phyloP scores from a whole-genome alignment of 306 rosid species.

The Medicago arabica region DNA sequence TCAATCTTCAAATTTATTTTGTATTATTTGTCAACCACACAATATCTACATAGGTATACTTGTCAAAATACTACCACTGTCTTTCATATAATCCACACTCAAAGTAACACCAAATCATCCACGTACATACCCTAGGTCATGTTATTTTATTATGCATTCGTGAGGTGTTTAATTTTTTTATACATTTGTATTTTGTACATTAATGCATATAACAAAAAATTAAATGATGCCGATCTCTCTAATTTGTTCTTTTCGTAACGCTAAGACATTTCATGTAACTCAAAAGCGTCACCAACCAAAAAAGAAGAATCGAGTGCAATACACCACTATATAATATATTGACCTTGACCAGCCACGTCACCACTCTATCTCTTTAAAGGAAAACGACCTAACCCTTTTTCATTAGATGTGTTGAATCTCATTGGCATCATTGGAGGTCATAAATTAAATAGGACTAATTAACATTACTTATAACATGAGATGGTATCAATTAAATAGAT shows the following conservation, averaged over 20 bases:
- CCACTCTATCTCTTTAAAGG: slow-evolving; percentile 33
- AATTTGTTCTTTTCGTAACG: slow-evolving; percentile 36
- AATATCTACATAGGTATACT: slow-evolving; percentile 6
- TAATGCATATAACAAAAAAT: slow-evolving; percentile 2
- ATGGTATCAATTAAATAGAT: no score
- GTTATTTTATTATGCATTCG: background rate
- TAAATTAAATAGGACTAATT: no score
- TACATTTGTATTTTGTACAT: slow-evolving; percentile 15
- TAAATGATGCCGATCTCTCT: slow-evolving; percentile 35
- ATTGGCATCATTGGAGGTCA: no score
- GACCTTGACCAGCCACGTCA: slow-evolving; percentile 59
- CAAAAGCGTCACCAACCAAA: slow-evolving; percentile 42
- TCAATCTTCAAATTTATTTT: slow-evolving; percentile 19
- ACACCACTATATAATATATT: slow-evolving; percentile 43
- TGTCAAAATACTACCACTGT: slow-evolving; percentile 42
- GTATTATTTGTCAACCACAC: slow-evolving; percentile 40
- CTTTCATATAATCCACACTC: slow-evolving; percentile 27
- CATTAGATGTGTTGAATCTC: no score
- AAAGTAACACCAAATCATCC: slow-evolving; percentile 33
- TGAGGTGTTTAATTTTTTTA: slow-evolving; percentile 14
- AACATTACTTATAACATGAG: no score
- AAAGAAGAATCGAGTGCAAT: slow-evolving; percentile 48
- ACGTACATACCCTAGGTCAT: slow-evolving; percentile 28
- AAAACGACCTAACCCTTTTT: slow-evolving; percentile 1
- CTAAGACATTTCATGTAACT: slow-evolving; percentile 50